Conservation (phyloP, 2,329 filamentous ascomycete species). For the Paraconiothyrium brasiliense region DNA sequence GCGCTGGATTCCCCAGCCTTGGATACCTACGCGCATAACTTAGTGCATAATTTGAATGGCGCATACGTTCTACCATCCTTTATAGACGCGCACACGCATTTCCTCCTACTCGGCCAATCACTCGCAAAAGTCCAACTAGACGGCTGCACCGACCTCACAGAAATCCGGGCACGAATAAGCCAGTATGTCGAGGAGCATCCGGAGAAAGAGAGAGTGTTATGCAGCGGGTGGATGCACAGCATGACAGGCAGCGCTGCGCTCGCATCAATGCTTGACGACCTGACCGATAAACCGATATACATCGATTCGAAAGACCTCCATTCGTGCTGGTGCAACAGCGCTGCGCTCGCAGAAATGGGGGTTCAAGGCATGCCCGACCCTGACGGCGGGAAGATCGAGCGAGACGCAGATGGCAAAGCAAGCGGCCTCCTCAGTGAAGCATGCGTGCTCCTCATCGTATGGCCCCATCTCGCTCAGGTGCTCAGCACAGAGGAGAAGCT, state of each 20-base stretch:
- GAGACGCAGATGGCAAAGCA: constrained; percentile 58
- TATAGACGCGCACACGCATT: constrained; percentile 67
- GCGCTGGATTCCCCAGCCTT: constrained; percentile 30
- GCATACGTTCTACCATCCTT: constrained; percentile 63
- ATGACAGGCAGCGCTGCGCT: constrained; percentile 63
- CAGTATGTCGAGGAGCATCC: constrained; percentile 59
- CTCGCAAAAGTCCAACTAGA: constrained; percentile 62
- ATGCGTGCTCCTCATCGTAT: constrained; percentile 63
- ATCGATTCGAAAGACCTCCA: constrained; percentile 68
- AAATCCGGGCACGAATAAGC: constrained; percentile 60
- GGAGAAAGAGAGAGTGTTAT: constrained; percentile 58
- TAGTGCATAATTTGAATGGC: constrained; percentile 47
- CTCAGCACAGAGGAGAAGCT: constrained; percentile 61
- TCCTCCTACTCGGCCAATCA: constrained; percentile 64
- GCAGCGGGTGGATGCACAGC: constrained; percentile 65
- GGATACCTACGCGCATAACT: constrained; percentile 34
- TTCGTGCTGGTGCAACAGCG: constrained; percentile 65
- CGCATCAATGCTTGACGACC: constrained; percentile 61
- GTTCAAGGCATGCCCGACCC: constrained; percentile 59
- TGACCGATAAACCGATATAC: constrained; percentile 63
- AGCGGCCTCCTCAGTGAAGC: constrained; percentile 65
- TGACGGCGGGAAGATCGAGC: constrained; percentile 62
- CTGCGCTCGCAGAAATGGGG: constrained; percentile 61
- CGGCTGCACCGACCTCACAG: constrained; percentile 57
- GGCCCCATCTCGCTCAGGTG: constrained; percentile 62